Base-by-base conservation (phyloP, 805 yeast species). In the Grigorovia transvaalensis region DNA sequence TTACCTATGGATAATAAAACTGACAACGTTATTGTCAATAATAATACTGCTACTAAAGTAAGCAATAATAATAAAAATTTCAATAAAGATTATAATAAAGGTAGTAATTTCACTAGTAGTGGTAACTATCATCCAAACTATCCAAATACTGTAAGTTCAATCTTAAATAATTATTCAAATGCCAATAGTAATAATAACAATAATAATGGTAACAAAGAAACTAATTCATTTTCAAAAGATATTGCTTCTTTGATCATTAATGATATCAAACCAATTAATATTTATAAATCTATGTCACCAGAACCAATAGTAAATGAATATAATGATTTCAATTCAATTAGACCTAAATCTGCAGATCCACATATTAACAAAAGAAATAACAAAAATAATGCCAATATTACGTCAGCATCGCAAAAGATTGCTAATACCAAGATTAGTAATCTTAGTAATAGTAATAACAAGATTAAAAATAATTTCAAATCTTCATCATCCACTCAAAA, bases 341-440 rank as follows among this genome's bases (percentile, higher is more conserved):
- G 77, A 56, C 75, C 77, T 33, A 67, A 72, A 52, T 71, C 75
- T 30, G 77, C 75, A 5, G 77, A 72, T 48, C 74, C 75, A 4
- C 57, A 56, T 48, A 53, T 57, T n/a, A 51, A 38, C 12, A 23
- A 17, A 29, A 38, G 42, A 23, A 47, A 33, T 44, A 44, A 18
- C 15, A n/a, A 44, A 18, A 47, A 38, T 47, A 23, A n/a, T 44
- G 44, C 45, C 47, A 55, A 47, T 45, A 50, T 45, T 46, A 45
- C 30, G 45, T 30, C 27, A 23, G 27, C 27, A 47, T 52, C 17
- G 11, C 4, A 19, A 42, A 48, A 27, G n/a, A 49, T 29, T n/a
- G 29, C 12, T 33, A 38, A 45, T 50, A 2, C 49, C 23, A 42
- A 41, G 18, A 44, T 41, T 23, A 4, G 27, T 18, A 27, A 33